Base-by-base conservation (phyloP, 202 grass and related monocot genomes). In the Setaria viridis region DNA sequence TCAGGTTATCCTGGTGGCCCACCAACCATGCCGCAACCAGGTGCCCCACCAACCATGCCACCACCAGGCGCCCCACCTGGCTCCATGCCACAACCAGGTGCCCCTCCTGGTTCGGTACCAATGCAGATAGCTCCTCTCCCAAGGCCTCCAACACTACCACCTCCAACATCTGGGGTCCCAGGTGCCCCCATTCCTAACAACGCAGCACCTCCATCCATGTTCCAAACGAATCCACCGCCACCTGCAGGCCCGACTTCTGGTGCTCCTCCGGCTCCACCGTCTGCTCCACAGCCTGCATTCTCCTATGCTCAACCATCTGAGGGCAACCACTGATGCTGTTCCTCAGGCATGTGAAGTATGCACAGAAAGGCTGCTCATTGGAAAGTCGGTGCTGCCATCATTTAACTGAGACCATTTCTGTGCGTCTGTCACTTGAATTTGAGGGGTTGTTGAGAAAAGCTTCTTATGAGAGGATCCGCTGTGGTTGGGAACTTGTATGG, bases 71-170 rank as follows among this genome's bases (percentile, higher is more conserved):
- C 5, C 0, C 85, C 89, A 30, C 87, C 93, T 74, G 93, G 85
- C 56, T 86, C 88, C 12, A 74, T 90, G 86, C 88, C 83, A n/a
- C 92, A 77, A 51, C 17, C 46, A n/a, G 73, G 50, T 0, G 81
- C 13, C 0, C 85, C 90, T 35, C 87, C 88, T 74, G 93, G 88
- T 59, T 88, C 88, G 0, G 69, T 92, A 84, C 88, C 86, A 5
- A 92, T 92, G 85, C 88, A 88, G 81, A 80, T 89, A 64, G 74
- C 83, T 16, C 84, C 79, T 34, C 90, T 92, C 30, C 93, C 93
- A 33, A 86, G 90, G 80, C 93, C 90, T 41, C 88, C 88, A 20
- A 87, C 77, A 11, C 69, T 95, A 60, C 71, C 74, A 30, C 92
- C 78, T 57, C 92, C 92, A 48, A 81, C 68, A 80, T 93, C 88